phyloP scores from a whole-genome alignment of 78 protist genomes.

The Dictyostelium purpureum region DNA sequence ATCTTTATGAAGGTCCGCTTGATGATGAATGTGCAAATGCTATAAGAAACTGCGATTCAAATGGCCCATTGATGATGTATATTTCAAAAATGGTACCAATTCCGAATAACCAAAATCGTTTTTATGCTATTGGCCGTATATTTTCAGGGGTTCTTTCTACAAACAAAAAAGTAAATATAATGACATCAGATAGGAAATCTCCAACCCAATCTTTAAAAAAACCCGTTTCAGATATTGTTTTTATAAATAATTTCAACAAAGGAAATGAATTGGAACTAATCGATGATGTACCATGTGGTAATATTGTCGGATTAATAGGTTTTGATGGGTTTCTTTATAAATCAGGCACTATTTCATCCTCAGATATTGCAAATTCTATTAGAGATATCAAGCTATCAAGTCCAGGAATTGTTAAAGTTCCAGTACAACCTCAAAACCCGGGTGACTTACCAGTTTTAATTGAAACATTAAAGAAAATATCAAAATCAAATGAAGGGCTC shows the following conservation, averaged over 20 bases:
- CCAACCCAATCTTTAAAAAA: background rate
- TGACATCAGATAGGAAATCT: conserved; percentile 87
- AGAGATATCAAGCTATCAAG: conserved; percentile 49
- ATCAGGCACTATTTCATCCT: conserved; percentile 94
- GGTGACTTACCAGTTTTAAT: conserved; percentile 13
- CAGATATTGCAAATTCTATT: conserved; percentile 23
- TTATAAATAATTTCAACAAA: conserved; percentile 88
- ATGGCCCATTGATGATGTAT: conserved; percentile 98
- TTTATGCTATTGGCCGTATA: conserved; percentile 98
- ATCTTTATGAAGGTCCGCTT: conserved; percentile 96
- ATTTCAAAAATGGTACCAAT: conserved; percentile 99
- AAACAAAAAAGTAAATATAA: conserved; percentile 95
- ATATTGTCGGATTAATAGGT: conserved; percentile 97
- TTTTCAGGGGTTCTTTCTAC: conserved; percentile 97
- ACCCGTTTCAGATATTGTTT: conserved; percentile 3
- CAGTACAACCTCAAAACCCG: conserved; percentile 82
- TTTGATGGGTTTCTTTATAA: conserved; percentile 97
- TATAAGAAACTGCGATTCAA: conserved; percentile 91
- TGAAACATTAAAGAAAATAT: conserved; percentile 91
- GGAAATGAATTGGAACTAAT: conserved; percentile 93
- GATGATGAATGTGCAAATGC: conserved; percentile 91
- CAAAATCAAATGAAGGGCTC: conserved; percentile 10
- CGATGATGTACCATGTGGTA: conserved; percentile 95
- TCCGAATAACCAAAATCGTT: conserved; percentile 92
- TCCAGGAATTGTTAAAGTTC: conserved; percentile 82